Evolutionary conservation across 148 eudicot genomes (phyloP).

Genomic region (Vaccinium corymbosum): DNA sequence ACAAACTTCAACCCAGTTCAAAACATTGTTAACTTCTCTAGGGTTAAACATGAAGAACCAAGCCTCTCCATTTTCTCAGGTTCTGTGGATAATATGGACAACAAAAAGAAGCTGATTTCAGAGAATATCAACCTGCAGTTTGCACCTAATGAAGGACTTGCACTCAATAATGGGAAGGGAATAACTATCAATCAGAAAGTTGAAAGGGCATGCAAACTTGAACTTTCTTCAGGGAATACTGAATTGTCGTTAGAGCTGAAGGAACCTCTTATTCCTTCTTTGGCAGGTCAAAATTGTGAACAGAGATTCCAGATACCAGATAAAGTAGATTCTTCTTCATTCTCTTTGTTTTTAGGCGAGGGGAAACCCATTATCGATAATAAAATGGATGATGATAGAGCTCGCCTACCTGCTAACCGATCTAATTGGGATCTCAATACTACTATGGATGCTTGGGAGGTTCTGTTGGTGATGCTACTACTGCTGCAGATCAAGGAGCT

Average conservation of each 20-base stretch:
- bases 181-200: neutral
- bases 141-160: neutral
- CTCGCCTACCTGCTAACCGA: constrained; percentile 20
- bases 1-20: constrained; percentile 3
- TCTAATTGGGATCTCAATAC: constrained; percentile 48
- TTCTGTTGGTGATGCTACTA: constrained; percentile 18
- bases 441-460: constrained; percentile 43
- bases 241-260: constrained; percentile 24
- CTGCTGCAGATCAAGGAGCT: constrained; percentile 10
- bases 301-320: neutral
- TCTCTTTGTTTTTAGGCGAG: constrained; percentile 20
- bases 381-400: constrained; percentile 1
- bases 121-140: constrained; percentile 9
- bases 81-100: constrained; percentile 13
- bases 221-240: constrained; percentile 17
- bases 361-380: neutral
- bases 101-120: constrained; percentile 12
- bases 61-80: constrained; percentile 4
- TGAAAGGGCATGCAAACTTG: constrained; percentile 5
- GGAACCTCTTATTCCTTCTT: constrained; percentile 11
- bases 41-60: constrained; percentile 13
- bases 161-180: constrained; percentile 12
- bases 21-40: neutral
- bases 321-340: constrained; percentile 15
- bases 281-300: constrained; percentile 13